Evolutionary conservation across 2,329 filamentous ascomycete genomes (phyloP).

Genomic region (Neonectria faginata): DNA sequence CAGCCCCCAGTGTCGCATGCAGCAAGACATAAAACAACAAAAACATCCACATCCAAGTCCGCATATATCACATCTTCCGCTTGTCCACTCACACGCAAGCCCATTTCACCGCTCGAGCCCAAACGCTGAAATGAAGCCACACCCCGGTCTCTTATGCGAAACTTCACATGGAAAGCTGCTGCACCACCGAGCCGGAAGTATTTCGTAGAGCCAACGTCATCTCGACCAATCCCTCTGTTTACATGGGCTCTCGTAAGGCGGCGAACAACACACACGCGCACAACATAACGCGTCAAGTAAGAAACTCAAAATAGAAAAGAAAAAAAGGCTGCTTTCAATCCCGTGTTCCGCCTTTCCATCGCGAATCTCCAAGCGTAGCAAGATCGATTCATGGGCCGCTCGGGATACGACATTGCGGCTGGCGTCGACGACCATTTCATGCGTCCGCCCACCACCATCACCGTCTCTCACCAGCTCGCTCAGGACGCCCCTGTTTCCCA

Average conservation of each 20-base stretch:
- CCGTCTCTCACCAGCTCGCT: neutral
- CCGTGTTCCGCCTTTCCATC: constrained; percentile 18
- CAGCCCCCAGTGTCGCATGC: neutral
- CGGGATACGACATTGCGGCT: constrained; percentile 15
- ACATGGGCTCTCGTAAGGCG: constrained; percentile 14
- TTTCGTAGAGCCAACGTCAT: constrained; percentile 18
- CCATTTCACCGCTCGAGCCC: constrained; percentile 20
- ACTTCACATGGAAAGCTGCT: constrained; percentile 25
- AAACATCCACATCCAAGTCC: constrained; percentile 7
- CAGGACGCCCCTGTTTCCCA: constrained; percentile 16
- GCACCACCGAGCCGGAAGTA: neutral
- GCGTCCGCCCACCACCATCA: constrained; percentile 2
- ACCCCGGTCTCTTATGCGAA: constrained; percentile 25
- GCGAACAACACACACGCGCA: constrained; percentile 8
- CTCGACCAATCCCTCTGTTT: constrained; percentile 15
- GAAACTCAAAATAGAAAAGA: constrained; percentile 7
- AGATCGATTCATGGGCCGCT: constrained; percentile 13
- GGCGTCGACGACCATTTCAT: constrained; percentile 1
- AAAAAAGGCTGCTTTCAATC: neutral
- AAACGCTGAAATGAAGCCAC: constrained; percentile 24
- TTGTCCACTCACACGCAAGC: constrained; percentile 7
- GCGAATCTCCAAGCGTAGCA: neutral
- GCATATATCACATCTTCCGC: neutral
- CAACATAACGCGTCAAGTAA: neutral
- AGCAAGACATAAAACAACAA: neutral